These are phyloP conservation scores for Trypanosomatidae sp. DNA, from an alignment of 208 protist genomes.

Conservation along the genomic window DNA sequence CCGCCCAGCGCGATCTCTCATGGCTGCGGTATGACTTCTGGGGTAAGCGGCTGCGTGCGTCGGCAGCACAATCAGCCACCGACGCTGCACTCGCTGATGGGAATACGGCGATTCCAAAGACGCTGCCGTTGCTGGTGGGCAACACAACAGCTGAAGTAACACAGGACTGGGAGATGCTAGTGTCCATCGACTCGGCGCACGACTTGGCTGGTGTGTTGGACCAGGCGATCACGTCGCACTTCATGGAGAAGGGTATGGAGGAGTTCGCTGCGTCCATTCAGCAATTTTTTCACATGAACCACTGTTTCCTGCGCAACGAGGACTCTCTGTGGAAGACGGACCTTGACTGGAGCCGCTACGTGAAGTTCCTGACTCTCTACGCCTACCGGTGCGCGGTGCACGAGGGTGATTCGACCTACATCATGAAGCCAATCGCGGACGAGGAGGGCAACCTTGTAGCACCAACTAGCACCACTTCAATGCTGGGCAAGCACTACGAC, in stretches of 20 bases:
- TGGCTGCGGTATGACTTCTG: conserved; percentile 91
- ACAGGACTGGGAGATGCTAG: conserved; percentile 23
- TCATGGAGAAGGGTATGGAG: conserved; percentile 51
- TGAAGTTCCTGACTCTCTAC: conserved; percentile 86
- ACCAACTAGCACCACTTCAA: conserved; percentile 35
- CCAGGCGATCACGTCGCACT: conserved; percentile 76
- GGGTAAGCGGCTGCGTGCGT: conserved; percentile 42
- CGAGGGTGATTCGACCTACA: conserved; percentile 25
- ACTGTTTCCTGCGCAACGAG: conserved; percentile 52
- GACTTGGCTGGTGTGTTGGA: conserved; percentile 77
- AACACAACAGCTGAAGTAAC: conserved; percentile 9
- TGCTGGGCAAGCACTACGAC: conserved; percentile 66
- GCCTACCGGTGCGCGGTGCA: conserved; percentile 45
- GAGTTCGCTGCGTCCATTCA: conserved; percentile 43
- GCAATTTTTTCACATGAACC: conserved; percentile 56
- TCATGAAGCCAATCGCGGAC: conserved; percentile 48
- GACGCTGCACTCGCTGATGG: conserved; percentile 10
- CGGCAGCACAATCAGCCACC: neutral
- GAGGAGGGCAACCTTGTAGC: conserved; percentile 42
- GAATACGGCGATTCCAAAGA: conserved; percentile 13
- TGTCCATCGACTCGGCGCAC: conserved; percentile 45
- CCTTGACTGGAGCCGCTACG: conserved; percentile 75
- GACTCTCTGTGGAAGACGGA: conserved; percentile 30
- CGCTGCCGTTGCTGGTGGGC: conserved; percentile 27
- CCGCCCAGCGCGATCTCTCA: conserved; percentile 61